Conservation (phyloP, 176 grass and related monocot species). For the Bothriochloa decipiens region DNA sequence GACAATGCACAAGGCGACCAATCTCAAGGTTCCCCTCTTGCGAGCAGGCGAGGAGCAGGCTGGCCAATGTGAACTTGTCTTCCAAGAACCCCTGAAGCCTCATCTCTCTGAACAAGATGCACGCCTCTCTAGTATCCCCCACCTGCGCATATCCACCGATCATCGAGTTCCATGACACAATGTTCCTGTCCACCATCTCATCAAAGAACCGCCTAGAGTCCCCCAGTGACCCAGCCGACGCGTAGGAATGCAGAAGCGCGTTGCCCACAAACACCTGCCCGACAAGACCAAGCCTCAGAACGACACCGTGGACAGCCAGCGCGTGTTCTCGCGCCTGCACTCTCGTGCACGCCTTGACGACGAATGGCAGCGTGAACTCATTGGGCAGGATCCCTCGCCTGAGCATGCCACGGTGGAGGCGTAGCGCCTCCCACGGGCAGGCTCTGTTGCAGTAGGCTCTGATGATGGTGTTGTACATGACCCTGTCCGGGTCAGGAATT, state of each 20-base stretch:
- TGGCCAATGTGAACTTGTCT: slow-evolving; percentile 44
- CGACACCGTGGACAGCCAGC: slow-evolving; percentile 19
- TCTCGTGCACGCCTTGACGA: slow-evolving; percentile 44
- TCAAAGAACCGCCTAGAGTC: slow-evolving; percentile 41
- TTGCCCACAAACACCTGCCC: slow-evolving; percentile 46
- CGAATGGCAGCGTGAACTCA: slow-evolving; percentile 47
- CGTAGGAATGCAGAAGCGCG: slow-evolving; percentile 34
- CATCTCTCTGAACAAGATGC: slow-evolving; percentile 35
- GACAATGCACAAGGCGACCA: slow-evolving; percentile 40
- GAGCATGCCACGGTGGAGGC: slow-evolving; percentile 30
- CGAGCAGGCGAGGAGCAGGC: slow-evolving; percentile 36
- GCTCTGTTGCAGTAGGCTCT: slow-evolving; percentile 32
- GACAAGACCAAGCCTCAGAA: slow-evolving; percentile 37
- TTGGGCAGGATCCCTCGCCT: slow-evolving; percentile 39
- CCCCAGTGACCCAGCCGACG: neutral
- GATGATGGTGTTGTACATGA: slow-evolving; percentile 37
- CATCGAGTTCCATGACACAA: slow-evolving; percentile 59
- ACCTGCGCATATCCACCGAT: slow-evolving; percentile 32
- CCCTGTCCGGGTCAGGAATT: slow-evolving; percentile 36
- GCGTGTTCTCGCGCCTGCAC: neutral
- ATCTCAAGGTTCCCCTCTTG: slow-evolving; percentile 38
- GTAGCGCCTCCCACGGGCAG: slow-evolving; percentile 22
- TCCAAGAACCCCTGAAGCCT: slow-evolving; percentile 8
- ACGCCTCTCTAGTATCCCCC: neutral
- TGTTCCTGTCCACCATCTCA: slow-evolving; percentile 41